Evolutionary conservation across 495 filamentous ascomycete genomes (phyloP).

Genomic region (Collariella sp.): DNA sequence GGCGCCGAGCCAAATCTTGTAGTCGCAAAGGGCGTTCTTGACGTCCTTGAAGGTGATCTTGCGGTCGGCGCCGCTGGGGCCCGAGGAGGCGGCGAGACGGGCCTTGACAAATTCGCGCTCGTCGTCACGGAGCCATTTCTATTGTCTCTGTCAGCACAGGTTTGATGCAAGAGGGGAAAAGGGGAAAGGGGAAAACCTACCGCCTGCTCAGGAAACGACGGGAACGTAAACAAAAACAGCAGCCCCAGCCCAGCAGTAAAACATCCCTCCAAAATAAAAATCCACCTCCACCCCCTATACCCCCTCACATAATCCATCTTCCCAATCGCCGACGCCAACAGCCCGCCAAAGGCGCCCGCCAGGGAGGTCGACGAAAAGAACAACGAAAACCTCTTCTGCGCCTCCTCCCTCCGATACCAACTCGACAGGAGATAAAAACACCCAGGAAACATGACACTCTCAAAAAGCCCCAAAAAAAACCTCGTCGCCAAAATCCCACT

Average conservation of each 20-base stretch:
- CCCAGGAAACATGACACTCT: constrained; percentile 88
- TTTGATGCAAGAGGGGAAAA: background rate
- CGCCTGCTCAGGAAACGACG: constrained; percentile 50
- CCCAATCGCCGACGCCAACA: constrained; percentile 74
- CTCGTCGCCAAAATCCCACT: constrained; percentile 69
- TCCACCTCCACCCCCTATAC: constrained; percentile 84
- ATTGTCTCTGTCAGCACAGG: background rate
- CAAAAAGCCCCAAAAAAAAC: constrained; percentile 82
- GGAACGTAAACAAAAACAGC: constrained; percentile 69
- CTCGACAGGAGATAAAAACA: constrained; percentile 72
- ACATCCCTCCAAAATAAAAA: constrained; percentile 62
- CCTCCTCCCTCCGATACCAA: constrained; percentile 85
- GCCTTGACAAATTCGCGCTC: constrained; percentile 68
- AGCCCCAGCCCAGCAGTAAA: constrained; percentile 66
- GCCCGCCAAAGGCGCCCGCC: constrained; percentile 79
- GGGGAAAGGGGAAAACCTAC: constrained; percentile 19
- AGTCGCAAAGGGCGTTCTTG: constrained; percentile 64
- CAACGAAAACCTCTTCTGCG: constrained; percentile 80
- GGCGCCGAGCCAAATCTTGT: constrained; percentile 61
- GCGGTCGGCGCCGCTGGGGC: constrained; percentile 58
- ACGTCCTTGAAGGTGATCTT: constrained; percentile 57
- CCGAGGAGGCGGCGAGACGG: constrained; percentile 65
- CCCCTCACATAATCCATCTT: constrained; percentile 65
- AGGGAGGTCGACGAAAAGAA: constrained; percentile 76
- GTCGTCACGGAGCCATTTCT: constrained; percentile 57